Base-by-base conservation (phyloP, 2,329 filamentous ascomycete species). In the Colletotrichum acutatum region DNA sequence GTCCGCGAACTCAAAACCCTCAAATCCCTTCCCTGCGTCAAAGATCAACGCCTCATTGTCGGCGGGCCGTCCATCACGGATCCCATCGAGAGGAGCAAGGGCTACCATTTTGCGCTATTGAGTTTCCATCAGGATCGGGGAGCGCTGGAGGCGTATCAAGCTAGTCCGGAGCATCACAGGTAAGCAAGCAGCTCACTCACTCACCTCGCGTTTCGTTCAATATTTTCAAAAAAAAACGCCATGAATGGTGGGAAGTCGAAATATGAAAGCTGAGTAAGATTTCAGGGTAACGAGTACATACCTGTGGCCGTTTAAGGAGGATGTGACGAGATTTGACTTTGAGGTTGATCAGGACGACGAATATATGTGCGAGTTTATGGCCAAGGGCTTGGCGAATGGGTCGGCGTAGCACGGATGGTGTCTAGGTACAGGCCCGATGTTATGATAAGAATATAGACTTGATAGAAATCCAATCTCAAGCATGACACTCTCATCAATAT, bases 251-350 rank as follows among this genome's bases (percentile, higher is more conserved):
- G 6, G 19, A 16, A 24, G 12, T 6, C 14, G 6, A n/a, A 19
- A 28, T 4, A n/a, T 7, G 14, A 2, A 62, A 24, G 46, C 60
- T 63, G 19, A 63, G 5, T 5, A 3, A 12, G n/a, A n/a, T n/a
- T n/a, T 6, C 16, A 90, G 88, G 63, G 86, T 89, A 0, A 89
- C 87, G 0, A 84, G 82, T 34, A 84, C 82, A 4, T 86, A 86
- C 63, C 78, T 90, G 8, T 88, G 85, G 78, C 88, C 88, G 0
- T 90, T 83, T 75, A 86, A 85, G 22, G 87, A 90, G 63, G 87
- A 89, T 68, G 78, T 90, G 1, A 82, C 83, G 19, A 80, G 88
- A 22, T 90, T 89, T 75, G 88, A 90, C 74, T 89, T 90, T 74
- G 87, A 90, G 66, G 84, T 88, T 26, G 82, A 83, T 3, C 72